These are phyloP conservation scores for Solanum lycopersicoides DNA, from an alignment of 257 asterid genomes.

Conservation along the genomic window DNA sequence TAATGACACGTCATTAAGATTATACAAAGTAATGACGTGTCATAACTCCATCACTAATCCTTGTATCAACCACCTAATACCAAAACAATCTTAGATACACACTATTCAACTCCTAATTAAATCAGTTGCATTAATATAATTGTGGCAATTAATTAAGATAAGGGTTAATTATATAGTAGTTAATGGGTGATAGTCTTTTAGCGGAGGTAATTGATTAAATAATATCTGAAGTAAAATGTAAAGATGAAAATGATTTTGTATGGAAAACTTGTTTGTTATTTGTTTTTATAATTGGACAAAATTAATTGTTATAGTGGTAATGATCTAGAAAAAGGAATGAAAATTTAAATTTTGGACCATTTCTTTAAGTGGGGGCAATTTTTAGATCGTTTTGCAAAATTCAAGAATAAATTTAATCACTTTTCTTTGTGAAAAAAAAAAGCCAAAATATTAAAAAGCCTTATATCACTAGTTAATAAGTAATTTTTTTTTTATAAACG, in stretches of 20 bases:
- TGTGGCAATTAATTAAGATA: not conserved
- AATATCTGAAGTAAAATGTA: not conserved
- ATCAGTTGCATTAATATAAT: not conserved
- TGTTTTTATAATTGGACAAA: not conserved
- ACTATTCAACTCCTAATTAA: not conserved
- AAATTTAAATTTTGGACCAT: not conserved
- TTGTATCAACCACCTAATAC: not conserved
- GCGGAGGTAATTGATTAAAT: not conserved
- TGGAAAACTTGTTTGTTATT: too few species aligned
- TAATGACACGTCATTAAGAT: not conserved
- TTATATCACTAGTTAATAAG: not conserved
- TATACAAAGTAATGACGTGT: not conserved
- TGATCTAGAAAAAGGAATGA: not conserved
- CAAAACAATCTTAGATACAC: not conserved
- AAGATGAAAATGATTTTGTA: not conserved
- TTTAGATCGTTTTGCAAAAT: not conserved
- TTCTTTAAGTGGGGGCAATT: not conserved
- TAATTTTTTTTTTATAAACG: rapidly evolving
- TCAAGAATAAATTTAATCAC: not conserved
- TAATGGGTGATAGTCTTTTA: not conserved
- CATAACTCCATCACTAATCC: not conserved
- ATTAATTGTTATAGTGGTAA: not conserved
- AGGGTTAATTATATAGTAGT: not conserved
- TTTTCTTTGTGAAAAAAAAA: not conserved
- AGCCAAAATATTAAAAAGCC: not conserved